phyloP scores from a whole-genome alignment of 2,329 filamentous ascomycete genomes.

The Incumbomyces delicatus region DNA sequence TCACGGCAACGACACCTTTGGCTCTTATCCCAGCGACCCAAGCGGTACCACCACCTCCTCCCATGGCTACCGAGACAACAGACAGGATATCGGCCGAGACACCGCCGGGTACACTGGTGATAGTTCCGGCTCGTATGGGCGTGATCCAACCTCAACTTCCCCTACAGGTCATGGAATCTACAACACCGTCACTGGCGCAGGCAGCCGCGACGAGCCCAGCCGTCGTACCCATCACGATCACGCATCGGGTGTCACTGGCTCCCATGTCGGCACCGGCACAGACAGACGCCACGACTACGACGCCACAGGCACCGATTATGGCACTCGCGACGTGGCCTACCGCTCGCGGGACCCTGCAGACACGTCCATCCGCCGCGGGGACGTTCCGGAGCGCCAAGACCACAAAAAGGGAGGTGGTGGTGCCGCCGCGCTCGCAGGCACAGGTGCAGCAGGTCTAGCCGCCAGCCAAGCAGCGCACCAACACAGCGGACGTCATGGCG shows the following conservation, averaged over 20 bases:
- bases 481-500: neutral
- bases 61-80: neutral
- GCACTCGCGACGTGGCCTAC: neutral
- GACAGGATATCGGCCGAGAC: neutral
- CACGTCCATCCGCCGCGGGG: neutral
- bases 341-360: neutral
- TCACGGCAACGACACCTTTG: no score
- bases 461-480: neutral
- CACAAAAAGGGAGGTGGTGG: neutral
- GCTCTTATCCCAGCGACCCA: no score
- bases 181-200: constrained; percentile 1
- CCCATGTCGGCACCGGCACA: no score
- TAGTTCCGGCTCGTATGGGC: neutral
- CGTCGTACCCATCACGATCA: neutral
- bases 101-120: neutral
- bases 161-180: neutral
- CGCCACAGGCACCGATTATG: neutral
- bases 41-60: neutral
- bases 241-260: no score
- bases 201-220: neutral
- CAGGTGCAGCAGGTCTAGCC: neutral
- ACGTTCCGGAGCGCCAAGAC: neutral
- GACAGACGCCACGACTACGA: neutral
- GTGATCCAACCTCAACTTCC: neutral
- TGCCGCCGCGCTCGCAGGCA: neutral